Evolutionary conservation across 1,139 yeast species (phyloP).

Genomic region (Yarrowia galli): DNA sequence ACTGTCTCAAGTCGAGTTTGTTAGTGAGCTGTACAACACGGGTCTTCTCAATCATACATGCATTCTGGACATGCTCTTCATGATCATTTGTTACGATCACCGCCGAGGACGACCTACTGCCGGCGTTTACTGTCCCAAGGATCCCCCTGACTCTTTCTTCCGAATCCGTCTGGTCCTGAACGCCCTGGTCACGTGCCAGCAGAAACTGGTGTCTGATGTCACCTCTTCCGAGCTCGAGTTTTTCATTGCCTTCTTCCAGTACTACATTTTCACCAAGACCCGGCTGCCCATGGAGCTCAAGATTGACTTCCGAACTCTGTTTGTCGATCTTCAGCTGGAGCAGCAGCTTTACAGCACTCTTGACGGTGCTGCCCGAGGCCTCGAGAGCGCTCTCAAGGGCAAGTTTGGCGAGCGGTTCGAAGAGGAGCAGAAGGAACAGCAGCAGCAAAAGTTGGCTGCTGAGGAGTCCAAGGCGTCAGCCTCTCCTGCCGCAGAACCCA

Average conservation of each 20-base stretch:
- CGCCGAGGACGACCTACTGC: constrained; percentile 67
- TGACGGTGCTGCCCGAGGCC: constrained; percentile 52
- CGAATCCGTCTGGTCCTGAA: constrained; percentile 65
- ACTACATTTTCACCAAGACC: constrained; percentile 70
- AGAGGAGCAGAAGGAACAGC: constrained; percentile 40
- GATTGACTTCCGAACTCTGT: constrained; percentile 55
- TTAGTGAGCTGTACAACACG: constrained; percentile 64
- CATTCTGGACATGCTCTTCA: constrained; percentile 63
- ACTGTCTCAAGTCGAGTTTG: constrained; percentile 65
- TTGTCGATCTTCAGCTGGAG: constrained; percentile 39
- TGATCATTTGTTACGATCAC: constrained; percentile 72
- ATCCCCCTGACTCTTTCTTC: constrained; percentile 73
- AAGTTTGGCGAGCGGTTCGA: constrained; percentile 45
- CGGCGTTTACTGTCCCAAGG: constrained; percentile 56
- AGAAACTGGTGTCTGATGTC: constrained; percentile 41
- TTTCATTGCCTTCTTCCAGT: constrained; percentile 72
- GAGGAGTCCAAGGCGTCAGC: background rate
- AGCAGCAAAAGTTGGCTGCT: background rate
- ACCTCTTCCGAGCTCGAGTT: constrained; percentile 52
- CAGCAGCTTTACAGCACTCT: constrained; percentile 54
- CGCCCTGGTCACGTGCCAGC: constrained; percentile 50
- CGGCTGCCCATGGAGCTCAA: constrained; percentile 72
- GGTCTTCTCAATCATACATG: constrained; percentile 59
- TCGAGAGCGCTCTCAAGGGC: constrained; percentile 48
- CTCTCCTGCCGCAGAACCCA: background rate